A percentile compares a stretch with the other conserved stretches of the same genome.
phyloP scores from a whole-genome alignment of 345 rosid genomes.

The Toxicodendron radicans region DNA sequence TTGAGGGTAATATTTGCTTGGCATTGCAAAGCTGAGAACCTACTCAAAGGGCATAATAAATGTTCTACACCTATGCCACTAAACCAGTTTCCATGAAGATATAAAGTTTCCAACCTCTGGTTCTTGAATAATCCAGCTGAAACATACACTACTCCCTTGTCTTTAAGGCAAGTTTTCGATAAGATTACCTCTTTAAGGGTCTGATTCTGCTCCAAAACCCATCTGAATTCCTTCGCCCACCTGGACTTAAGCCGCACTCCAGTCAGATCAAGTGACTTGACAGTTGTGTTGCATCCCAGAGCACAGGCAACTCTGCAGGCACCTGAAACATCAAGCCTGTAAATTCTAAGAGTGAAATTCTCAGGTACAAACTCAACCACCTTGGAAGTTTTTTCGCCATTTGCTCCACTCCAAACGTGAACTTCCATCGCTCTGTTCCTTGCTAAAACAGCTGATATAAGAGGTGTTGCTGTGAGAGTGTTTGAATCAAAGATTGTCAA shows the following conservation, averaged over 20 bases:
- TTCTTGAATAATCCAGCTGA: constrained; percentile 95
- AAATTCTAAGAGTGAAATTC: constrained; percentile 59
- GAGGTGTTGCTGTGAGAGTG: constrained; percentile 68
- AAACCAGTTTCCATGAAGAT: constrained; percentile 80
- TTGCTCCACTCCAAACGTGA: constrained; percentile 77
- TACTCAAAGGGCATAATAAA: constrained; percentile 83
- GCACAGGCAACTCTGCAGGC: constrained; percentile 83
- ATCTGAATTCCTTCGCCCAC: constrained; percentile 86
- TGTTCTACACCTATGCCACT: constrained; percentile 75
- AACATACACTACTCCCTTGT: constrained; percentile 80
- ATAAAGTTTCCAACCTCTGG: constrained; percentile 60
- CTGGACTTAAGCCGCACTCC: constrained; percentile 69
- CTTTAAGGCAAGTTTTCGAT: constrained; percentile 76
- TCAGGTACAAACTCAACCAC: constrained; percentile 81
- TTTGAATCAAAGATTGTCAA: constrained; percentile 76
- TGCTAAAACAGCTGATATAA: constrained; percentile 83
- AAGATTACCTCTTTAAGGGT: constrained; percentile 68
- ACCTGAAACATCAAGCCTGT: constrained; percentile 63
- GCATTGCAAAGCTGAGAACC: constrained; percentile 80
- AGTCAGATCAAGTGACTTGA: constrained; percentile 74
- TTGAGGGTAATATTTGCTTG: constrained; percentile 84
- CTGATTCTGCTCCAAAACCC: constrained; percentile 84
- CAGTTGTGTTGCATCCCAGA: constrained; percentile 76
- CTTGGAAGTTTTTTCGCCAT: constrained; percentile 61
- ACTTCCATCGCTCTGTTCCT: constrained; percentile 82